phyloP scores from a whole-genome alignment of 495 filamentous ascomycete species.

The Aspergillus mulundensis region DNA sequence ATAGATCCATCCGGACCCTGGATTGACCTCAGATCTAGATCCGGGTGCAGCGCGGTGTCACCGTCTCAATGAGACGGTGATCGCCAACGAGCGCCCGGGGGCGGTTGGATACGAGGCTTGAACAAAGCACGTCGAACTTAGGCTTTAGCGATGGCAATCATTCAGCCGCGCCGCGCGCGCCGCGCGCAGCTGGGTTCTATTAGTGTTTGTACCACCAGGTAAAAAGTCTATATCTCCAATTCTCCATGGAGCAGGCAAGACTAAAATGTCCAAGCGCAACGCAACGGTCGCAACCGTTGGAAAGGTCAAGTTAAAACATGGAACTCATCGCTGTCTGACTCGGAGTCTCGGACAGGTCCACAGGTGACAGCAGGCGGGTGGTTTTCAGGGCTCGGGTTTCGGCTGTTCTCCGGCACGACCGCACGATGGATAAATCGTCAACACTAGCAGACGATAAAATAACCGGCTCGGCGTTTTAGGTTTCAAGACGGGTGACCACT shows the following conservation, averaged over 20 bases:
- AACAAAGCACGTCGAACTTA: neutral
- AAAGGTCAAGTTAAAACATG: too few relatives aligned
- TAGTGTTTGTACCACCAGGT: too few relatives aligned
- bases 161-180: too few relatives aligned
- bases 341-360: too few relatives aligned
- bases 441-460: neutral
- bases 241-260: too few relatives aligned
- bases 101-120: neutral
- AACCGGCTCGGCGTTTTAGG: neutral
- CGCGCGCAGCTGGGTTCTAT: too few relatives aligned
- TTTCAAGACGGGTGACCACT: neutral
- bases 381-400: neutral
- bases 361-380: neutral
- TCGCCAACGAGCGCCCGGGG: neutral
- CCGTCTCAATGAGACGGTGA: neutral
- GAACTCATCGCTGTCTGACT: too few relatives aligned
- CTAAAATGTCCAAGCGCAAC: too few relatives aligned
- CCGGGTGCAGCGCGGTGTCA: neutral
- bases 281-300: too few relatives aligned
- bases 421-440: neutral
- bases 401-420: neutral
- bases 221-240: too few relatives aligned
- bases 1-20: too few relatives aligned
- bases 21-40: neutral
- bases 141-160: too few relatives aligned